A percentile compares a stretch with the other conserved stretches of the same genome.
These are phyloP conservation scores for Pseudoneurospora amorphoporcata DNA, from an alignment of 495 filamentous ascomycete genomes.

Conservation along the genomic window DNA sequence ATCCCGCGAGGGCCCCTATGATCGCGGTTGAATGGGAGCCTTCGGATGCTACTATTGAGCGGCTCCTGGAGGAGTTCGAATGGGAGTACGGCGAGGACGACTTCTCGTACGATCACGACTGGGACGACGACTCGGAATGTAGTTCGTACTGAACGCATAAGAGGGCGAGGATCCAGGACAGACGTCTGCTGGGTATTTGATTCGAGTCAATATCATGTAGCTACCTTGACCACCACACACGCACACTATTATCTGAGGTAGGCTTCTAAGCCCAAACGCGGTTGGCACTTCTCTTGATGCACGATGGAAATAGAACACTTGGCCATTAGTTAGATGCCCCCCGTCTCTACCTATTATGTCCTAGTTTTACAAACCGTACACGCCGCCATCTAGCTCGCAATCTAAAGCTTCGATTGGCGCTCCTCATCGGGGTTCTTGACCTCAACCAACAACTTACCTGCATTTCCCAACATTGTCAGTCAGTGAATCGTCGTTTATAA, in stretches of 20 bases:
- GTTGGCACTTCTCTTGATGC: background rate
- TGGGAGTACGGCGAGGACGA: too few species aligned
- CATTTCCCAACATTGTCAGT: conserved; percentile 3
- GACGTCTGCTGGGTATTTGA: background rate
- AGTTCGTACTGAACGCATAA: background rate
- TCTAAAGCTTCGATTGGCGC: background rate
- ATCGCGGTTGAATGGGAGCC: background rate
- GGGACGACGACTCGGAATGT: background rate
- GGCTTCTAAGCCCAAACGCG: background rate
- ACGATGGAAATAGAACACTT: background rate
- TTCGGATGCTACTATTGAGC: too few species aligned
- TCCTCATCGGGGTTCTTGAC: conserved; percentile 18
- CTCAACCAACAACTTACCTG: conserved; percentile 23
- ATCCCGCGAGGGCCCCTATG: background rate
- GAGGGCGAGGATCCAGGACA: background rate
- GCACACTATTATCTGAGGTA: background rate
- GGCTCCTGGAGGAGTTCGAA: too few species aligned
- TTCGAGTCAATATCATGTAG: background rate
- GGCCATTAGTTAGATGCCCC: background rate
- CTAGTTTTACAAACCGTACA: background rate
- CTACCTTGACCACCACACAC: background rate
- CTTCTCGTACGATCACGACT: background rate
- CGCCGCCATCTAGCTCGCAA: background rate
- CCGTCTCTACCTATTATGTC: background rate
- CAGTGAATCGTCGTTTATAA: background rate